Base-by-base conservation (phyloP, 2,329 filamentous ascomycete species). In the Verticillium longisporum region DNA sequence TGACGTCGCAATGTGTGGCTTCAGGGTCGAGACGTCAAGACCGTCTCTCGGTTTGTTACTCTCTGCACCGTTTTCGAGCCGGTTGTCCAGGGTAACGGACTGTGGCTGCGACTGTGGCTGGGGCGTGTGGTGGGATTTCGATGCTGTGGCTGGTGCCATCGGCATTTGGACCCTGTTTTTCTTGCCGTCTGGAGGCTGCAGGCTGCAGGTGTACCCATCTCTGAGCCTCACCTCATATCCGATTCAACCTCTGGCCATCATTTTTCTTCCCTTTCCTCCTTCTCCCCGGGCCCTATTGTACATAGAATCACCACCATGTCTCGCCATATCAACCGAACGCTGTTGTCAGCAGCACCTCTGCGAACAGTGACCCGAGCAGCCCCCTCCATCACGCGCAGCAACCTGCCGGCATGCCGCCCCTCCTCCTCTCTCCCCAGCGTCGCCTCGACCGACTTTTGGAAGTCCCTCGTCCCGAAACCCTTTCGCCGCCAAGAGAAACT, bases 401-500 rank as follows among this genome's bases (percentile, higher is more conserved):
- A 26, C 55, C 55, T 58, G 32, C 57, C 31, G 54, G 56, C 61
- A 61, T 9, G 56, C 18, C 73, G 74, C 26, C 66, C 67, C 57
- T 69, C 72, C 50, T 77, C 76, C 63, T 75, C 77, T 11, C 70
- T 80, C 10, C 83, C 80, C n/a, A 80, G 78, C 53, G 75, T 88
- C 59, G 74, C 77, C 31, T 80, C 87, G 66, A 65, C 79, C 6
- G 84, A 84, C 10, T 87, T 92, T 73, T 92, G 90, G 90, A 83
- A 80, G 67, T 83, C 82, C 10, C 75, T 92, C 63, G 75, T 92
- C 57, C 89, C 90, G 2, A 90, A 88, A 67, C 82, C 84, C n/a
- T 69, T 88, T 55, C 83, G 85, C n/a, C 68, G 71, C 63, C 74
- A 72, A 57, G 71, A 77, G 66, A 79, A 64, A 53, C 62, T 64